A percentile compares a stretch with the other conserved stretches of the same genome.
These are phyloP conservation scores for Cornus controversa DNA, from an alignment of 148 eudicot species.

Conservation along the genomic window DNA sequence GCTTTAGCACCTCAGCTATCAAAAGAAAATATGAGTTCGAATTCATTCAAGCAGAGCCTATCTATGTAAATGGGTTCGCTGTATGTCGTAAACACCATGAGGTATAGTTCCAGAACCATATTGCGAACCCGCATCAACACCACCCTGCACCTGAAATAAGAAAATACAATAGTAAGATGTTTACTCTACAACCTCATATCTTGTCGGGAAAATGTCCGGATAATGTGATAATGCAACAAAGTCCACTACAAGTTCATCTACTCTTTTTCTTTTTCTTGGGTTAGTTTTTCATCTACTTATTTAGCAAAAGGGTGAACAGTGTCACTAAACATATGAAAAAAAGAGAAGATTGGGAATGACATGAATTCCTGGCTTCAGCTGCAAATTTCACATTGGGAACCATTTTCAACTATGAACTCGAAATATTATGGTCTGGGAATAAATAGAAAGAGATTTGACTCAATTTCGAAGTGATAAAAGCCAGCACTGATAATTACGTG, in stretches of 20 bases:
- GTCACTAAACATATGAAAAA: too few relatives aligned
- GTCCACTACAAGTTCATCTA: neutral
- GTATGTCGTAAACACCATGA: constrained; percentile 24
- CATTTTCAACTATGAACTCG: too few relatives aligned
- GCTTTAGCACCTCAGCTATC: neutral
- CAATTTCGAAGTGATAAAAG: too few relatives aligned
- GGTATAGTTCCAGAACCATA: constrained; percentile 22
- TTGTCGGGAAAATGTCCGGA: neutral
- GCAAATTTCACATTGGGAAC: too few relatives aligned
- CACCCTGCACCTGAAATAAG: constrained; percentile 23
- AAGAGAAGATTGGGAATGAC: too few relatives aligned
- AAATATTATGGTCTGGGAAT: too few relatives aligned
- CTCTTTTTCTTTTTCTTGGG: too few relatives aligned
- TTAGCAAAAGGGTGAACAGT: too few relatives aligned
- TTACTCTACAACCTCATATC: neutral
- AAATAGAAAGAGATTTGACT: too few relatives aligned
- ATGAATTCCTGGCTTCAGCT: too few relatives aligned
- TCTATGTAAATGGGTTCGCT: constrained; percentile 22
- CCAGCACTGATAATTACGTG: too few relatives aligned
- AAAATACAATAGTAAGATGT: neutral
- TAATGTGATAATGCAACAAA: neutral
- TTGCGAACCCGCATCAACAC: constrained; percentile 17
- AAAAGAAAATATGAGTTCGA: neutral
- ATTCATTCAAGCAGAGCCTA: constrained; percentile 8
- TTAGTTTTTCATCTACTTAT: too few relatives aligned